Evolutionary conservation across 2,329 filamentous ascomycete species (phyloP).

Genomic region (Lachnellula hyalina): DNA sequence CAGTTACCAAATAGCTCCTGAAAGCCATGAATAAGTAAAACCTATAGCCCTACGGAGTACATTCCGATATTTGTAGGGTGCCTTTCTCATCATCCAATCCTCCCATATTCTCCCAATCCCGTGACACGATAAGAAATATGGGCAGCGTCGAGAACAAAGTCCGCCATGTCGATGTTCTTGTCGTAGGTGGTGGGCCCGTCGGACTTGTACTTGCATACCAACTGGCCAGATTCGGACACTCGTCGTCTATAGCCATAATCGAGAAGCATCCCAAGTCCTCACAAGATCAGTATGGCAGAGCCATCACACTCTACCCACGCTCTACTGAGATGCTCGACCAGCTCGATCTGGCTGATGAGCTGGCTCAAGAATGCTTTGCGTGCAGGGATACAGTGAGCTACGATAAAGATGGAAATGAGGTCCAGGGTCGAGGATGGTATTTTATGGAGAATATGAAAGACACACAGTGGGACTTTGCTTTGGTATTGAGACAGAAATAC

Average conservation of each 20-base stretch:
- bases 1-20: too few species aligned
- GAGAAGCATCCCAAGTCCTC: constrained; percentile 44
- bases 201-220: constrained; percentile 40
- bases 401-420: constrained; percentile 40
- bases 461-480: constrained; percentile 45
- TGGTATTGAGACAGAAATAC: constrained; percentile 52
- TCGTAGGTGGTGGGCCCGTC: constrained; percentile 42
- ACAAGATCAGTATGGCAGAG: constrained; percentile 48
- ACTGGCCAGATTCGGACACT: constrained; percentile 35
- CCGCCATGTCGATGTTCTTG: constrained; percentile 32
- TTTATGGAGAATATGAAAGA: constrained; percentile 50
- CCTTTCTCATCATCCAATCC: too few species aligned
- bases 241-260: constrained; percentile 40
- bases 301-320: constrained; percentile 48
- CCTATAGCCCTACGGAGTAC: too few species aligned
- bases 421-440: constrained; percentile 42
- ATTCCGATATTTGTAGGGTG: too few species aligned
- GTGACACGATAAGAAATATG: constrained; percentile 6
- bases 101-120: background rate
- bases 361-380: constrained; percentile 48
- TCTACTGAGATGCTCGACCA: constrained; percentile 48
- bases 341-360: constrained; percentile 42
- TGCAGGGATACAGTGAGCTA: constrained; percentile 46
- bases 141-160: constrained; percentile 16
- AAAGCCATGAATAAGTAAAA: too few species aligned